A percentile compares a stretch with the other conserved stretches of the same genome.
Conservation (phyloP, 1,284 basidiomycete species). For the Leccinum griseonigrum region DNA sequence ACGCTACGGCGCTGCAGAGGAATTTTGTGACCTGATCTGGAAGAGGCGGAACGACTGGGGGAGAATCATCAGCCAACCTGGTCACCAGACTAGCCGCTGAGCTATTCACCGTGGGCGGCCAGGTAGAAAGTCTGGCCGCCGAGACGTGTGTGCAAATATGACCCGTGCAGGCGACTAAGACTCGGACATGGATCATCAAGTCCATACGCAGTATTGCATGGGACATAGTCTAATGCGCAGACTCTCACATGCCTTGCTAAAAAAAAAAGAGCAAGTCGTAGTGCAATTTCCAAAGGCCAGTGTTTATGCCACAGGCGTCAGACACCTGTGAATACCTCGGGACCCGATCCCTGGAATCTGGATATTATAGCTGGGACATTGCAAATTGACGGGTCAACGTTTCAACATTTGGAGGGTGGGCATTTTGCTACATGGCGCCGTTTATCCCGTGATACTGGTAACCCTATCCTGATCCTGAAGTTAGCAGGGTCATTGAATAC, state of each 20-base stretch:
- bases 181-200: too few relatives aligned
- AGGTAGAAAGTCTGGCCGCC: too few relatives aligned
- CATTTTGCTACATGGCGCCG: background rate
- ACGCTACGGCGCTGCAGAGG: too few relatives aligned
- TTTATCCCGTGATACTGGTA: background rate
- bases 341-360: slow-evolving; percentile 35
- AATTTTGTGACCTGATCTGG: too few relatives aligned
- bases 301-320: background rate
- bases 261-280: background rate
- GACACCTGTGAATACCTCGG: slow-evolving; percentile 42
- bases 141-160: too few relatives aligned
- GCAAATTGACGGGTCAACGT: background rate
- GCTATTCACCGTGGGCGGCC: background rate
- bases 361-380: slow-evolving; percentile 22
- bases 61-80: too few relatives aligned
- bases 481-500: background rate
- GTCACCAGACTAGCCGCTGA: background rate
- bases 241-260: background rate
- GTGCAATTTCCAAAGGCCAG: background rate
- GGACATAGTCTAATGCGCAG: too few relatives aligned
- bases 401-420: slow-evolving; percentile 39
- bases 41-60: too few relatives aligned
- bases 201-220: too few relatives aligned
- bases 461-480: slow-evolving; percentile 9
- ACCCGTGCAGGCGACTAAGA: too few relatives aligned